A percentile compares a stretch with the other conserved stretches of the same genome.
These are phyloP conservation scores for Saccharomyces uvarum DNA, from an alignment of 1,139 yeast species.

Conservation along the genomic window DNA sequence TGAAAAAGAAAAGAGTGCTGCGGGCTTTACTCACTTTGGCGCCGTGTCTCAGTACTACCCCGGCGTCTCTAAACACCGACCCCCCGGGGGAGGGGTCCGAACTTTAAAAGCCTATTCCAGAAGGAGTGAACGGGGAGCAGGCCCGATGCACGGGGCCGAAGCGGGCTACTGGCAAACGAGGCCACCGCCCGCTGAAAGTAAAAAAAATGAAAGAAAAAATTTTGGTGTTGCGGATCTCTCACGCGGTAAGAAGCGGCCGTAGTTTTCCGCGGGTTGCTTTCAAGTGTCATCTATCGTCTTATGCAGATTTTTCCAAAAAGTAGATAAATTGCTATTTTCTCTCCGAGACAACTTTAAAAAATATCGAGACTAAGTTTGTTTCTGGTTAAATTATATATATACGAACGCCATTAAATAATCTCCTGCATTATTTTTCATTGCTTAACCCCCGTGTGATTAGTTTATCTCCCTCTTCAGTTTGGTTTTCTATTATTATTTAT, in stretches of 20 bases:
- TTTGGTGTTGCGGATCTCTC: not conserved
- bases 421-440: not conserved
- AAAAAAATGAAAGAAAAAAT: not conserved
- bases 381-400: not conserved
- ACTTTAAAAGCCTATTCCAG: not conserved
- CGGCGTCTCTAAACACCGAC: not conserved
- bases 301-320: not conserved
- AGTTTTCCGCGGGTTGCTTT: not conserved
- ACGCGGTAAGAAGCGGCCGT: not conserved
- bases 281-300: not conserved
- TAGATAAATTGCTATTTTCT: not conserved
- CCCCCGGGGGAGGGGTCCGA: constrained; percentile 1
- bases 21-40: not conserved
- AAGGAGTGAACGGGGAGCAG: not conserved
- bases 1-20: not conserved
- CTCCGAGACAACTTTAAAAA: not conserved
- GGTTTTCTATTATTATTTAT: not conserved
- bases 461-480: not conserved
- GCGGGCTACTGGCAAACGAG: not conserved
- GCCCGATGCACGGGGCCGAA: not conserved
- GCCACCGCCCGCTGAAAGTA: not conserved
- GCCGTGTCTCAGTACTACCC: not conserved
- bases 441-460: not conserved
- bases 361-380: not conserved
- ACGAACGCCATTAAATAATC: not conserved